Conservation (phyloP, 192 early-diverging fungal genomes). For the Funneliformis geosporum region DNA sequence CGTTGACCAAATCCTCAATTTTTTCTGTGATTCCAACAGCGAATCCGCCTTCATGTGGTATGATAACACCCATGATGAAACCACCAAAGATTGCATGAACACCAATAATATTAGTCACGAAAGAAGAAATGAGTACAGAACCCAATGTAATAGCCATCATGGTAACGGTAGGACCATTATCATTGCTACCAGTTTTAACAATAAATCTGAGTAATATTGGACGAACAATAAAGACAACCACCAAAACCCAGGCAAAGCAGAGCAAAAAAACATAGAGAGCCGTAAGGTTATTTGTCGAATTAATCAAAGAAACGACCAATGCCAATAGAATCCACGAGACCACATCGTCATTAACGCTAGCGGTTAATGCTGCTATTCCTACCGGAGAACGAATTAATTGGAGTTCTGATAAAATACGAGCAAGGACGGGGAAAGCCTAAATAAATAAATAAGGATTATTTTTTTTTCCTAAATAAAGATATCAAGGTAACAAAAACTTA, state of each 20-base stretch:
- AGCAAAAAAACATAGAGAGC: conserved; percentile 85
- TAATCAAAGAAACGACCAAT: conserved; percentile 68
- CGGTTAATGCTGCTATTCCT: conserved; percentile 81
- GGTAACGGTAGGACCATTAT: conserved; percentile 54
- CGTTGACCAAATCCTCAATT: conserved; percentile 86
- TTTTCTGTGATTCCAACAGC: conserved; percentile 87
- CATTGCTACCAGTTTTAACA: conserved; percentile 50
- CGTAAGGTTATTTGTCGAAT: conserved; percentile 62
- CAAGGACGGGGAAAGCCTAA: conserved; percentile 90
- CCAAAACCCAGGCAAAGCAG: conserved; percentile 66
- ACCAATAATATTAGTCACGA: conserved; percentile 84
- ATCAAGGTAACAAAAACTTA: conserved; percentile 18
- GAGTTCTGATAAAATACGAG: conserved; percentile 88
- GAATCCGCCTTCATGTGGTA: conserved; percentile 87
- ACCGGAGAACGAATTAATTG: conserved; percentile 80
- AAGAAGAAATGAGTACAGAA: conserved; percentile 70
- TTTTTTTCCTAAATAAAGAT: not conserved
- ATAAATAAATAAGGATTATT: not conserved
- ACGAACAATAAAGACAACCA: conserved; percentile 70
- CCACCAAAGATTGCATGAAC: conserved; percentile 95
- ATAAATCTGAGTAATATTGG: conserved; percentile 62
- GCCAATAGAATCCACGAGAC: conserved; percentile 82
- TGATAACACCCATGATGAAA: conserved; percentile 83
- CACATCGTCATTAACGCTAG: conserved; percentile 86
- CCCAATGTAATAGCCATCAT: conserved; percentile 74